A percentile compares a stretch with the other conserved stretches of the same genome.
These are phyloP conservation scores for Sicyos baderoa DNA, from an alignment of 306 rosid genomes.

Conservation along the genomic window DNA sequence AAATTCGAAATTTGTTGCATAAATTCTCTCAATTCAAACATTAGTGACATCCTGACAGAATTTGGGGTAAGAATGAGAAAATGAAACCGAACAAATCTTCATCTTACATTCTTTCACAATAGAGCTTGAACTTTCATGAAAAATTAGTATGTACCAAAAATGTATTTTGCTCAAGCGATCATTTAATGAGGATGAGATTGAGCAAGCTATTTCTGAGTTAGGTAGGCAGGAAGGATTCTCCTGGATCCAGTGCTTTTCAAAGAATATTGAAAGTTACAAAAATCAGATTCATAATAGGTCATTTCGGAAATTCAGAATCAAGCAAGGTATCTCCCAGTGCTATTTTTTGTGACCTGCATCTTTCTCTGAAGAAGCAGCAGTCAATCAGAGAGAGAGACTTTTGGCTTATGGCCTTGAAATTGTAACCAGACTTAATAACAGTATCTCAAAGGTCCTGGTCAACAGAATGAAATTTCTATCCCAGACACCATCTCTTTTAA, in stretches of 20 bases:
- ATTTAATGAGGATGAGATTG: neutral
- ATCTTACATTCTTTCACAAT: neutral
- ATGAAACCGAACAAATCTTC: neutral
- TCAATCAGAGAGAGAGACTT: neutral
- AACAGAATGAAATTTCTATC: neutral
- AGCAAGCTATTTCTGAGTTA: neutral
- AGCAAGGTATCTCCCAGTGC: neutral
- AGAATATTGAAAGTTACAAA: neutral
- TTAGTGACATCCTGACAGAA: too few relatives aligned
- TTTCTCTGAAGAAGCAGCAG: constrained; percentile 1
- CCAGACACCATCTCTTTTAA: neutral
- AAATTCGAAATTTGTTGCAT: too few relatives aligned
- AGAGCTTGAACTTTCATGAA: neutral
- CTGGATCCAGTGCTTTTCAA: neutral
- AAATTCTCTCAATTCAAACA: too few relatives aligned
- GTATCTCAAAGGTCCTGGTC: neutral
- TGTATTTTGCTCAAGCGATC: neutral
- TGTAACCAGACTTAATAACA: neutral
- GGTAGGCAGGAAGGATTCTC: neutral
- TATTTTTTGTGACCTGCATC: neutral
- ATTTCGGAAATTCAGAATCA: neutral
- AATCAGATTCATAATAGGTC: neutral
- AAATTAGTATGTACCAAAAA: neutral
- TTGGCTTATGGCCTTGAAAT: neutral
- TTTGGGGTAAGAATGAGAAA: neutral